phyloP scores from a whole-genome alignment of 108 stramenopile species.

The Pseudonitzschia delicatissima region DNA sequence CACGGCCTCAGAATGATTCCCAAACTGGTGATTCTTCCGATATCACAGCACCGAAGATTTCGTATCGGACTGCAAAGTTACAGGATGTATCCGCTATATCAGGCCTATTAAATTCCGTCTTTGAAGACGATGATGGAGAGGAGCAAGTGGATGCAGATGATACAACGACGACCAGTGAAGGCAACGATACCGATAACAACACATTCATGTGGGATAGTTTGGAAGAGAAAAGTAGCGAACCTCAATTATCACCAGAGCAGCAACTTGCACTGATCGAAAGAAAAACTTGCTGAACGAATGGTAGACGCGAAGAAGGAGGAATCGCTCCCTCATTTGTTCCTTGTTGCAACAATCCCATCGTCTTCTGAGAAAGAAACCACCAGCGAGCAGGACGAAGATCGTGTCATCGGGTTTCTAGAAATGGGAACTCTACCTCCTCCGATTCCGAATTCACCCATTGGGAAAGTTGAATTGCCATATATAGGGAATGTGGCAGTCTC shows the following conservation, averaged over 20 bases:
- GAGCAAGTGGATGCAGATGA: neutral
- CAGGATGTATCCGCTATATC: neutral
- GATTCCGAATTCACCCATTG: neutral
- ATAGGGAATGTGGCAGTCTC: constrained; percentile 12
- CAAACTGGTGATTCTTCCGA: neutral
- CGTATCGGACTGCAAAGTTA: constrained; percentile 7
- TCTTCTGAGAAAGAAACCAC: neutral
- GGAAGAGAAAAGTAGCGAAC: neutral
- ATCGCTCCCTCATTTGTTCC: constrained; percentile 8
- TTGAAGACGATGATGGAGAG: neutral
- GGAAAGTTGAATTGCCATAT: constrained; percentile 10
- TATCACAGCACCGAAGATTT: neutral
- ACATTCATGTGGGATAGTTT: constrained; percentile 8
- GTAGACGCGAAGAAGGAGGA: neutral
- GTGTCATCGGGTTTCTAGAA: constrained; percentile 9
- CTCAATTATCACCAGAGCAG: neutral
- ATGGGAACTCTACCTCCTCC: constrained; percentile 15
- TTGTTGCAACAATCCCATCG: constrained; percentile 15
- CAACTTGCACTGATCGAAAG: neutral
- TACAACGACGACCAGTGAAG: neutral
- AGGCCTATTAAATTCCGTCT: neutral
- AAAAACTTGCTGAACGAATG: neutral
- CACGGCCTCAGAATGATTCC: neutral
- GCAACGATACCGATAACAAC: neutral
- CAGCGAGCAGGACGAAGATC: neutral